Percentiles rank a stretch among this genome's conserved stretches.
Conservation (phyloP, 495 filamentous ascomycete genomes). For the Aspergillus homomorphus region DNA sequence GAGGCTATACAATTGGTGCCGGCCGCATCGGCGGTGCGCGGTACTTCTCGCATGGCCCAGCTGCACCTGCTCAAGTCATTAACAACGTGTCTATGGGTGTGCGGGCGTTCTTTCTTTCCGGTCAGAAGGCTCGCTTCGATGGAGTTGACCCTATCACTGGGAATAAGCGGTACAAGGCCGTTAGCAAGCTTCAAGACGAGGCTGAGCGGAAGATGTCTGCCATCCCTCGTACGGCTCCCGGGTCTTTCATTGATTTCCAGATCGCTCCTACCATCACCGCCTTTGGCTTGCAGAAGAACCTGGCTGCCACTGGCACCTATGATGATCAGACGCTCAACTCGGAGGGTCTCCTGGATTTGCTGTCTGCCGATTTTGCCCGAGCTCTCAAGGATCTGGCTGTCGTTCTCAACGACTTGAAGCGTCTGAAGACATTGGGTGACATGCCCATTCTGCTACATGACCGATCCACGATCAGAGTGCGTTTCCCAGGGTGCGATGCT, state of each 20-base stretch:
- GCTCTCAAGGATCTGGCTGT: constrained; percentile 78
- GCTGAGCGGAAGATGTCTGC: constrained; percentile 57
- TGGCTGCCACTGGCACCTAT: constrained; percentile 27
- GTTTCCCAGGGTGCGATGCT: constrained; percentile 87
- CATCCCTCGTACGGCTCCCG: constrained; percentile 56
- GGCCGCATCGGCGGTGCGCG: constrained; percentile 70
- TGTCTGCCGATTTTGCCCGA: constrained; percentile 86
- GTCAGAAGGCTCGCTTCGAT: constrained; percentile 81
- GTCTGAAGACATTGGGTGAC: constrained; percentile 71
- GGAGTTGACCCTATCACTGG: constrained; percentile 63
- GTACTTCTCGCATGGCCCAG: constrained; percentile 86
- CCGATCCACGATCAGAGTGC: constrained; percentile 65
- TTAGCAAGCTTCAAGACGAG: constrained; percentile 67
- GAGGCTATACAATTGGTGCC: constrained; percentile 75
- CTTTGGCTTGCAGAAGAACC: constrained; percentile 50
- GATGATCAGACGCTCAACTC: constrained; percentile 59
- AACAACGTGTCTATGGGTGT: constrained; percentile 90
- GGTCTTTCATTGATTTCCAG: constrained; percentile 80
- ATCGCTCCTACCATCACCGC: constrained; percentile 85
- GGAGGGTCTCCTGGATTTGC: constrained; percentile 74
- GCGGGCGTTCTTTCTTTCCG: constrained; percentile 83
- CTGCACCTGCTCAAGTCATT: constrained; percentile 84
- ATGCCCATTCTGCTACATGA: constrained; percentile 71
- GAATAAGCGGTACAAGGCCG: constrained; percentile 71
- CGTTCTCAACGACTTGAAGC: constrained; percentile 77